phyloP scores from a whole-genome alignment of 352 stramenopile genomes.

The Phytophthora pseudosyringae region DNA sequence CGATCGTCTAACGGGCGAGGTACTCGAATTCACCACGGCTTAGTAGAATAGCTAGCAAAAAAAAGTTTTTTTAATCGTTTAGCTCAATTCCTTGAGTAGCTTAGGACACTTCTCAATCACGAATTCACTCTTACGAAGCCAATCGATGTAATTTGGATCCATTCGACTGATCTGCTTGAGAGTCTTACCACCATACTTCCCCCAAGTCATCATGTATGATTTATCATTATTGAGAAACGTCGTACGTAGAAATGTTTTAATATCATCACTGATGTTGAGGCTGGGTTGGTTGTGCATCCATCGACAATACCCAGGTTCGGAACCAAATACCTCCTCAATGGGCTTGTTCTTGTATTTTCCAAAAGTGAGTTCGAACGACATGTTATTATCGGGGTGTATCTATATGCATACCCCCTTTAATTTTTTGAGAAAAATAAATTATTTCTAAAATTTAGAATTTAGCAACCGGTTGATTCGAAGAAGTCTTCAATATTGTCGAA shows the following conservation, averaged over 20 bases:
- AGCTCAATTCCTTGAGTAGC: conserved; percentile 19
- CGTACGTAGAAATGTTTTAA: neutral
- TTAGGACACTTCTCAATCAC: conserved; percentile 29
- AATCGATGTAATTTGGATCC: conserved; percentile 19
- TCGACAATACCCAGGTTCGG: conserved; percentile 24
- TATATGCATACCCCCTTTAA: conserved; percentile 23
- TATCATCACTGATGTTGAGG: neutral
- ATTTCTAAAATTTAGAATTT: no score
- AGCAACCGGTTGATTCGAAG: no score
- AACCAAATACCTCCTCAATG: conserved; percentile 21
- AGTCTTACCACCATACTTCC: neutral
- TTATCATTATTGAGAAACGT: neutral
- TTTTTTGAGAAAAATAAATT: conserved; percentile 26
- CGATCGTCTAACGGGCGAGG: neutral
- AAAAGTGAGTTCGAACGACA: conserved; percentile 27
- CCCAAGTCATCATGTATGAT: neutral
- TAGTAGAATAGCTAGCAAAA: neutral
- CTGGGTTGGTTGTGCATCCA: conserved; percentile 1
- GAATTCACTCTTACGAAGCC: conserved; percentile 23
- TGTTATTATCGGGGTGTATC: conserved; percentile 19
- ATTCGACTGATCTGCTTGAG: conserved; percentile 2
- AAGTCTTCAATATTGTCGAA: no score
- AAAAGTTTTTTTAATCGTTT: conserved; percentile 8
- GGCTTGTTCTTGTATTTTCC: conserved; percentile 27
- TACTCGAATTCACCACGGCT: neutral